Evolutionary conservation across 208 protist genomes (phyloP).

Genomic region (Entamoeba moshkovskii): DNA sequence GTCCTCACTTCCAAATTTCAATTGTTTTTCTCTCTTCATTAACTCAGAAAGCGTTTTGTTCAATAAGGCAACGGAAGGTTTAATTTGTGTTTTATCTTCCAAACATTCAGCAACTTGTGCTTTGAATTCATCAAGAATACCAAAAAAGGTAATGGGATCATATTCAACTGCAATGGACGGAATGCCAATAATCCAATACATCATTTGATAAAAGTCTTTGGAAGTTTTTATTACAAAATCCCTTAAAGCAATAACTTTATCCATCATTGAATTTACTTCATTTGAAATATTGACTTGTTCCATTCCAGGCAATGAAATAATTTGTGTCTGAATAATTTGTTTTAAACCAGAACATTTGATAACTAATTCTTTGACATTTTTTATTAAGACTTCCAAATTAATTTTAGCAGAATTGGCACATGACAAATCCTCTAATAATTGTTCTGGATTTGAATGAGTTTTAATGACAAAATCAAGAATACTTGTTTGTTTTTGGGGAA

Average conservation of each 20-base stretch:
- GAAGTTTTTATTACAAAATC: background rate
- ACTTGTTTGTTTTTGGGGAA: background rate
- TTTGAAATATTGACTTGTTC: background rate
- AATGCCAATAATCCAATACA: background rate
- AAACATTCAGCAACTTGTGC: background rate
- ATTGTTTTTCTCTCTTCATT: background rate
- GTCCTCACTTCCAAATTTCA: background rate
- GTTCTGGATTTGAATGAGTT: background rate
- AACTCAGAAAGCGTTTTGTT: background rate
- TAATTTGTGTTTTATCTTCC: background rate
- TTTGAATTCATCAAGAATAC: background rate
- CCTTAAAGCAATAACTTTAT: background rate
- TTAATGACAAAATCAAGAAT: background rate
- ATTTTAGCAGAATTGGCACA: background rate
- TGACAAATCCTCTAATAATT: background rate
- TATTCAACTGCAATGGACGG: background rate
- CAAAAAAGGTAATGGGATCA: background rate
- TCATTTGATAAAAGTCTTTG: background rate
- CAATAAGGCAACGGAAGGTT: background rate
- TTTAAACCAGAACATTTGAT: background rate
- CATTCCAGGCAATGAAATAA: background rate
- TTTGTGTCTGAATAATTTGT: background rate
- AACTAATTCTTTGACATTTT: background rate
- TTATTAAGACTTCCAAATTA: background rate
- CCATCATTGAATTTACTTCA: background rate